phyloP scores from a whole-genome alignment of 192 early-diverging fungal species.

The Backusella liffmaniae region DNA sequence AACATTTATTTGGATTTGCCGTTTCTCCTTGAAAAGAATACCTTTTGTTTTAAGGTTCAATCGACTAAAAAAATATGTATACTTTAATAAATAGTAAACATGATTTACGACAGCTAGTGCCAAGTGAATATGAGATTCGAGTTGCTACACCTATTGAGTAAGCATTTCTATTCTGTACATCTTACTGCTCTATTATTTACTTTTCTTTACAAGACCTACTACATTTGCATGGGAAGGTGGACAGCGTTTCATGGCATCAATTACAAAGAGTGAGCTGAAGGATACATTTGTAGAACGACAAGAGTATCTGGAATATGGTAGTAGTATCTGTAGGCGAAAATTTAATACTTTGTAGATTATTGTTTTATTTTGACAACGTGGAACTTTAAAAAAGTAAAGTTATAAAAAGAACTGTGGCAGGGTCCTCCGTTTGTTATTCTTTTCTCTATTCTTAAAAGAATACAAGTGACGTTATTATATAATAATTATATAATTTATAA shows the following conservation, averaged over 20 bases:
- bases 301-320: slow-evolving; percentile 65
- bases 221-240: slow-evolving; percentile 62
- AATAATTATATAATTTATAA: neutral
- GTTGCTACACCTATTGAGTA: slow-evolving; percentile 59
- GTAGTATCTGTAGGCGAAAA: slow-evolving; percentile 48
- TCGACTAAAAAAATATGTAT: neutral
- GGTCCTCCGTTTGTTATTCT: neutral
- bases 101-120: slow-evolving; percentile 57
- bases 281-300: slow-evolving; percentile 53
- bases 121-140: slow-evolving; percentile 55
- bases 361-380: slow-evolving; percentile 11
- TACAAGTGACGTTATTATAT: neutral
- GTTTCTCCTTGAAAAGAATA: neutral
- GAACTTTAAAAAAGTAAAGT: neutral
- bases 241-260: slow-evolving; percentile 36
- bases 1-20: neutral
- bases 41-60: neutral
- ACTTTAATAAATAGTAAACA: slow-evolving; percentile 11
- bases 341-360: slow-evolving; percentile 31
- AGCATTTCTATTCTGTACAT: slow-evolving; percentile 24
- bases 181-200: neutral
- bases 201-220: slow-evolving; percentile 45
- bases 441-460: neutral
- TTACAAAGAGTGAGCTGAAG: slow-evolving; percentile 45
- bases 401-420: neutral